Evolutionary conservation across 2,329 filamentous ascomycete species (phyloP), one percentile per base, ranked within the genome.

Genomic region (Lachnellula subtilissima): DNA sequence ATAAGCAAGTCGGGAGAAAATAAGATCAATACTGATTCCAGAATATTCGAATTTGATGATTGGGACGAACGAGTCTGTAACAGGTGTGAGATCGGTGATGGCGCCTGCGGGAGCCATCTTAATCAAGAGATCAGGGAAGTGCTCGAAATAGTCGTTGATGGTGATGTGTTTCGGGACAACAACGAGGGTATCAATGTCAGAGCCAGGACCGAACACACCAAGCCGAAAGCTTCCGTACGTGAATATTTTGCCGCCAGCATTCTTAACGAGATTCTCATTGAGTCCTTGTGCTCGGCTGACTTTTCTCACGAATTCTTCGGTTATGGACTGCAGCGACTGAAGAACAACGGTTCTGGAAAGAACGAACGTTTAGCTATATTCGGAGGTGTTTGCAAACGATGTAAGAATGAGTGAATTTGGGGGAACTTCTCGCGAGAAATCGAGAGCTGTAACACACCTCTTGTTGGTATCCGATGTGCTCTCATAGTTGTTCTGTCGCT

Each of bases 31-130:
- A 71, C 90, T 94, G 70, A 99, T 95, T 50, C 87, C 89, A 51
- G 82, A 85, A 64, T 95, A 90, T 70, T 96, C 90, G 67, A 97
- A 89, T 71, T 97, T 97, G 77, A 99, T 97, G 70, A 99, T 96
- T 48, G 94, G 94, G 7, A 97, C 93, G 68, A 90, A 96, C 4
- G 93, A 91, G 67, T 96, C 93, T 48, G 87, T 87, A 39, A 99
- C 94, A 0, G 88, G 84, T 2, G 89, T 87, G 66, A 97, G 79
- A 69, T 95, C 90, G 58, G 88, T 87, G 65, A 97, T 90, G 57
- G 91, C 81, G n/a, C 86, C 88, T 39, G 84, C 76, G 8, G 88
- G 84, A 1, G 89, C 85, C 82, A 94, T 87, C 63, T 86, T 80
- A 64, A 87, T 76, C 49, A 99, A 82, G 48, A 95, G 76, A 19